Percentiles rank a stretch among this genome's conserved stretches.
These are phyloP conservation scores for Orbilia brochopaga DNA, from an alignment of 2,329 filamentous ascomycete genomes.

Conservation along the genomic window DNA sequence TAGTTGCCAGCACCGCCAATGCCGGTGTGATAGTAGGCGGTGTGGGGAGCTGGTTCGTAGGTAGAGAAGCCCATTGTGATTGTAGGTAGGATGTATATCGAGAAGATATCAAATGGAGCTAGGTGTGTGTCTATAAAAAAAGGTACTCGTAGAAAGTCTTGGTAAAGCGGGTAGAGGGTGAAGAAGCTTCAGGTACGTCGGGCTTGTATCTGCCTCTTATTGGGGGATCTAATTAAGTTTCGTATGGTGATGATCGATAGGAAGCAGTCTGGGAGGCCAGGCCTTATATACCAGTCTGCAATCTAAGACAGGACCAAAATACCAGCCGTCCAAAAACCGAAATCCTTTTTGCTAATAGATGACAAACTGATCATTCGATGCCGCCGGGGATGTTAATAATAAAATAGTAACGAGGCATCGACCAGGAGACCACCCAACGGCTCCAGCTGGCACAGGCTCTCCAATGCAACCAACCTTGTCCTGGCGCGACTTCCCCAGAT, in stretches of 20 bases:
- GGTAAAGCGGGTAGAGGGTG: constrained; percentile 1
- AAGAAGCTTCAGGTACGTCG: not conserved
- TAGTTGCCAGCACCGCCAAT: constrained; percentile 65
- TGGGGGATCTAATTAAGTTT: constrained; percentile 1
- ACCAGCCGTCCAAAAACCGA: constrained; percentile 11
- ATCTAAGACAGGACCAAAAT: constrained; percentile 27
- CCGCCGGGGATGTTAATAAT: constrained; percentile 44
- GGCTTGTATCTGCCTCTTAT: not conserved
- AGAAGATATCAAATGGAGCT: constrained; percentile 8
- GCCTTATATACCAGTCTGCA: constrained; percentile 49
- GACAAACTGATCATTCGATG: constrained; percentile 46
- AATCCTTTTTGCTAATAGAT: constrained; percentile 31
- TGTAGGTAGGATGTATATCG: constrained; percentile 35
- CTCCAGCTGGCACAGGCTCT: constrained; percentile 35
- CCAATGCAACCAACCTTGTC: constrained; percentile 45
- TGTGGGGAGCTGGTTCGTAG: constrained; percentile 62
- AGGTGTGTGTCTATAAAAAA: constrained; percentile 19
- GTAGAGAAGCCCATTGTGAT: constrained; percentile 60
- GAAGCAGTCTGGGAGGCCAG: constrained; percentile 28
- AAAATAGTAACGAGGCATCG: constrained; percentile 32
- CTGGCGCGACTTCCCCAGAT: constrained; percentile 51
- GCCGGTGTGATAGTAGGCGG: constrained; percentile 61
- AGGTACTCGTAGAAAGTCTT: constrained; percentile 25
- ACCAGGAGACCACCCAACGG: constrained; percentile 15
- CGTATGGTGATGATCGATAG: constrained; percentile 48